These are phyloP conservation scores for Botrytis galanthina DNA, from an alignment of 2,329 filamentous ascomycete species.

Conservation along the genomic window DNA sequence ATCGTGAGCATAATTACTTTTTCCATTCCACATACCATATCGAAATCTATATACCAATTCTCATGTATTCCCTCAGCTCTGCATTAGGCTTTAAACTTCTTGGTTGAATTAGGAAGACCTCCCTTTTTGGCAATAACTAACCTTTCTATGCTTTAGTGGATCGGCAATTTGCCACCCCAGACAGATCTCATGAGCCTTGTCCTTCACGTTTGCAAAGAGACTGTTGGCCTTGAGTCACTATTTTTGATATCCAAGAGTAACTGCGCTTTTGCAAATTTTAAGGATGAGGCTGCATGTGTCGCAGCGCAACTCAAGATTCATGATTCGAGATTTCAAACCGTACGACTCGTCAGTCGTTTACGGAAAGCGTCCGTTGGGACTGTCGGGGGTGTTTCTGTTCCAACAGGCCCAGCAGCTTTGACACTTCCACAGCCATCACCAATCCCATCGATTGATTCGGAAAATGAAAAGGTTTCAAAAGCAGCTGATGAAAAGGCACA, in stretches of 20 bases:
- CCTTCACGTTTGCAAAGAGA: conserved; percentile 80
- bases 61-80: neutral
- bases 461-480: conserved; percentile 39
- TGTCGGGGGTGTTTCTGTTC: conserved; percentile 32
- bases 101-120: neutral
- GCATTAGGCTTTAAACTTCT: neutral
- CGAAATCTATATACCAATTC: neutral
- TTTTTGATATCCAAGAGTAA: conserved; percentile 97
- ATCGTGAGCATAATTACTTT: conserved; percentile 43
- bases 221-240: conserved; percentile 75
- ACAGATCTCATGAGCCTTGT: conserved; percentile 82
- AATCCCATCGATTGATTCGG: conserved; percentile 30
- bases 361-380: conserved; percentile 53
- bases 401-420: conserved; percentile 37
- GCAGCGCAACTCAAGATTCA: conserved; percentile 81
- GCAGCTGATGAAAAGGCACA: conserved; percentile 21
- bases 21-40: neutral
- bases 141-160: conserved; percentile 55
- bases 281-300: conserved; percentile 71
- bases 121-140: neutral
- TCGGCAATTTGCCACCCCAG: conserved; percentile 86
- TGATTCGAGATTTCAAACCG: conserved; percentile 84
- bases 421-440: conserved; percentile 28
- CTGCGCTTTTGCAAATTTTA: conserved; percentile 95
- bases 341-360: conserved; percentile 80